A percentile compares a stretch with the other conserved stretches of the same genome.
phyloP scores from a whole-genome alignment of 2,329 filamentous ascomycete genomes.

The Aspergillus calidoustus region DNA sequence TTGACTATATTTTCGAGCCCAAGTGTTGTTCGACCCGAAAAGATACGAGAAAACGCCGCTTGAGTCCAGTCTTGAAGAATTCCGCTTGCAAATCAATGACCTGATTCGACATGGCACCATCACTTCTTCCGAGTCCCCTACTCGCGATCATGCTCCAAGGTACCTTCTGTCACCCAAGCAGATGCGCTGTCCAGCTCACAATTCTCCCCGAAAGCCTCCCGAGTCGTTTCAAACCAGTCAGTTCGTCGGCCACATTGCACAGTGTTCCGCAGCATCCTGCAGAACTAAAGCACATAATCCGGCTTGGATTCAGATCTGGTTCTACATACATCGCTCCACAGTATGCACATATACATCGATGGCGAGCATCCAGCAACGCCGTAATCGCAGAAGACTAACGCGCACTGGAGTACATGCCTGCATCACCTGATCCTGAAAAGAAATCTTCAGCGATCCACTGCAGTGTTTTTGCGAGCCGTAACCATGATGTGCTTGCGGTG shows the following conservation, averaged over 20 bases:
- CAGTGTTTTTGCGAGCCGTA: not conserved
- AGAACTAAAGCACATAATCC: conserved; percentile 14
- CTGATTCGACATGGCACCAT: conserved; percentile 6
- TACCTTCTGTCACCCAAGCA: not conserved
- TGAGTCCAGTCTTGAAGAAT: not conserved
- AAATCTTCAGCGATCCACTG: not conserved
- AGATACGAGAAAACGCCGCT: not conserved
- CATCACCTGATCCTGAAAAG: not conserved
- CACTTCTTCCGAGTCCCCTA: not conserved
- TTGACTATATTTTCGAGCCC: conserved; percentile 10
- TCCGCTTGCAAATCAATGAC: not conserved
- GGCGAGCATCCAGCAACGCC: not conserved
- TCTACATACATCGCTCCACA: conserved; percentile 5
- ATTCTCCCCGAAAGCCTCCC: not conserved
- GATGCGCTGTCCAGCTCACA: conserved; percentile 1
- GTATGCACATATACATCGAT: not conserved
- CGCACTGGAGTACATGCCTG: not conserved
- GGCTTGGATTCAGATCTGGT: not conserved
- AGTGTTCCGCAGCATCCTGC: conserved; percentile 11
- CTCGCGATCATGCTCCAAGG: conserved; percentile 4
- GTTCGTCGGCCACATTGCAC: not conserved
- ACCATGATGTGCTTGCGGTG: conserved; percentile 4
- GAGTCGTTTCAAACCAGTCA: not conserved
- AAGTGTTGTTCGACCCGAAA: conserved; percentile 3
- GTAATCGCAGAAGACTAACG: not conserved